Percentiles rank a stretch among this genome's conserved stretches.
These are phyloP conservation scores for Cercospora sojina DNA, from an alignment of 2,329 filamentous ascomycete species.

Conservation along the genomic window DNA sequence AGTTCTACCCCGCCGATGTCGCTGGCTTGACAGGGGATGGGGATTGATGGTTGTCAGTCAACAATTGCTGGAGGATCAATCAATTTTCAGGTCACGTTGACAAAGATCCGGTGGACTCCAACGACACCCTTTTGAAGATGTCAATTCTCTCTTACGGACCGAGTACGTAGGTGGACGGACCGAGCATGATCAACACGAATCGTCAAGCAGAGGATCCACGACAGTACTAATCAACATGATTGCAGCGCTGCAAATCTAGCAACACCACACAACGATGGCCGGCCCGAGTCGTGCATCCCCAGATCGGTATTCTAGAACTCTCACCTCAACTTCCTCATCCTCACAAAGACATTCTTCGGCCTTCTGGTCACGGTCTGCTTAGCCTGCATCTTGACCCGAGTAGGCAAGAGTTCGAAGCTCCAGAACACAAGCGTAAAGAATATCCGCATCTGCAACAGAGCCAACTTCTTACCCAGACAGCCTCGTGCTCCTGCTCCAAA, in stretches of 20 bases:
- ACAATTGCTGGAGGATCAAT: neutral
- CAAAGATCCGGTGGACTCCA: neutral
- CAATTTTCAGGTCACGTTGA: neutral
- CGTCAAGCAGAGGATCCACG: too few species aligned
- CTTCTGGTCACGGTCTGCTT: neutral
- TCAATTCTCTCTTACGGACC: neutral
- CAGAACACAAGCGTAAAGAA: conserved; percentile 4
- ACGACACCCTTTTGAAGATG: neutral
- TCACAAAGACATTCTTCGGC: neutral
- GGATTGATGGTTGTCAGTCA: neutral
- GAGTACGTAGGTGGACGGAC: neutral
- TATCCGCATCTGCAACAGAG: conserved; percentile 8
- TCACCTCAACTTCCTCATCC: neutral
- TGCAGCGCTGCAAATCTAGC: neutral
- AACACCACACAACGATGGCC: neutral
- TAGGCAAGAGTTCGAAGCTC: conserved; percentile 32
- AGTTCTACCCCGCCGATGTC: conserved; percentile 3
- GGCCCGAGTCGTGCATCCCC: neutral
- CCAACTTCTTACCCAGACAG: conserved; percentile 7
- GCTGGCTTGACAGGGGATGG: neutral
- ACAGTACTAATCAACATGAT: neutral
- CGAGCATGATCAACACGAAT: neutral
- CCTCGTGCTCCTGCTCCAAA: conserved; percentile 9
- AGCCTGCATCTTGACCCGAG: neutral
- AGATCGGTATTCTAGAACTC: neutral